Percentiles rank a stretch among this genome's conserved stretches.
phyloP scores from a whole-genome alignment of 2,329 filamentous ascomycete genomes.

The Ceratocystis huliohia region DNA sequence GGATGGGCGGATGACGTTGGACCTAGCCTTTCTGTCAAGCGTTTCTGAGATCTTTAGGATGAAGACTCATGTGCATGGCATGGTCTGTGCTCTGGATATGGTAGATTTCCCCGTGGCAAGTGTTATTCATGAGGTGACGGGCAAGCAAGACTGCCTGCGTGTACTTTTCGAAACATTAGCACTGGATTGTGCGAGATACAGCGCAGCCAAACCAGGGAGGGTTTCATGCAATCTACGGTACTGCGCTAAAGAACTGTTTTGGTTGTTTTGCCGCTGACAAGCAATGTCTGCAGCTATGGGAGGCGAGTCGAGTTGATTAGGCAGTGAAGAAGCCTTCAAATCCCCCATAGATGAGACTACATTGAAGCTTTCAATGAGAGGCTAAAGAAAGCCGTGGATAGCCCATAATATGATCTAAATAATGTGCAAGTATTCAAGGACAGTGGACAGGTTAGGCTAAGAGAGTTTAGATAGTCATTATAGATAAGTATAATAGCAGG shows the following conservation, averaged over 20 bases:
- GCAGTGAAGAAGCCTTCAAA: conserved; percentile 43
- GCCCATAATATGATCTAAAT: conserved; percentile 59
- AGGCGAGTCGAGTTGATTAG: conserved; percentile 48
- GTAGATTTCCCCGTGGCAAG: conserved; percentile 67
- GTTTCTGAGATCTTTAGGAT: conserved; percentile 61
- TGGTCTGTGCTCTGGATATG: conserved; percentile 68
- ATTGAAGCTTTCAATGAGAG: conserved; percentile 32
- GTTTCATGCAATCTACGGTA: conserved; percentile 43
- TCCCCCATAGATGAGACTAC: conserved; percentile 25
- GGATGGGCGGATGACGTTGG: conserved; percentile 54
- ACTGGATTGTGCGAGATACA: conserved; percentile 41
- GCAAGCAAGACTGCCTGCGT: conserved; percentile 59
- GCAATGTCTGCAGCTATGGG: conserved; percentile 64
- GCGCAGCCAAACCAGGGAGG: conserved; percentile 39
- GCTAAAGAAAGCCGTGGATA: conserved; percentile 57
- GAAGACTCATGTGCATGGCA: conserved; percentile 66
- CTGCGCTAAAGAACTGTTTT: conserved; percentile 43
- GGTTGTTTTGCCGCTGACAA: conserved; percentile 65
- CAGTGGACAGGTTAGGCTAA: conserved; percentile 60
- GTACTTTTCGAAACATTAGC: conserved; percentile 71
- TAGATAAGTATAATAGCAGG: conserved; percentile 30
- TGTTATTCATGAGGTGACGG: conserved; percentile 50
- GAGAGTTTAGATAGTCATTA: conserved; percentile 62
- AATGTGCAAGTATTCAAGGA: conserved; percentile 59
- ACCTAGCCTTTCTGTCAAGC: conserved; percentile 70